Evolutionary conservation across 2,329 filamentous ascomycete genomes (phyloP), one percentile per base, ranked within the genome.

Genomic region (Simplicillium sp.): DNA sequence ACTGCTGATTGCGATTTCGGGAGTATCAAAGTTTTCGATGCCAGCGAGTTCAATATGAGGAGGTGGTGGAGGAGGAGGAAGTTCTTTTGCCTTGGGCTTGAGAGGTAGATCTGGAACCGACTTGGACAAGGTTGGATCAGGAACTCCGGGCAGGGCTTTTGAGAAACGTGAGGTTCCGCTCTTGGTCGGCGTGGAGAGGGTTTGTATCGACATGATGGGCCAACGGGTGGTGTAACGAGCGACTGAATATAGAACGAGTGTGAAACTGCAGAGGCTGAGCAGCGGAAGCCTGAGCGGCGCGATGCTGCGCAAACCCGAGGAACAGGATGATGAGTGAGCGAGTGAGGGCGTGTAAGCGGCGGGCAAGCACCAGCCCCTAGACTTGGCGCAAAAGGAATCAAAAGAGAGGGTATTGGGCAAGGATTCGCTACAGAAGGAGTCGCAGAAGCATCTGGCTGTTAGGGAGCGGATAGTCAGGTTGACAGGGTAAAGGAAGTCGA

Each of bases 71-170:
- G 49, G 50, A 13, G 46, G 46, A 28, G 50, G 49, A 12, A 50
- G 48, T 25, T 25, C 20, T 25, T 25, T 25, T 6, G 20, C 20
- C 20, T 25, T 25, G 20, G 9, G 5, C 20, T 25, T 25, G 20
- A 25, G 5, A 25, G 20, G 20, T 5, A 25, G 5, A 25, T 25
- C 20, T 5, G 20, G 20, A 5, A 25, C 9, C 20, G 20, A 25
- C 20, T 25, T 25, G 20, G 28, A 37, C 40, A 46, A n/a, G n/a
- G n/a, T n/a, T n/a, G n/a, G 49, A 40, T 47, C 48, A 40, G 73
- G 71, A 52, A 70, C 68, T 41, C 65, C 61, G 29, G 73, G 74
- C 47, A 78, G 60, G 29, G 71, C 73, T 59, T 78, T 78, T 53
- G 73, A 76, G 59, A 73, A 75, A 55, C 73, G 71, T 50, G 73